Base-by-base conservation (phyloP, 129 eudicot species). In the Logfia minima region DNA sequence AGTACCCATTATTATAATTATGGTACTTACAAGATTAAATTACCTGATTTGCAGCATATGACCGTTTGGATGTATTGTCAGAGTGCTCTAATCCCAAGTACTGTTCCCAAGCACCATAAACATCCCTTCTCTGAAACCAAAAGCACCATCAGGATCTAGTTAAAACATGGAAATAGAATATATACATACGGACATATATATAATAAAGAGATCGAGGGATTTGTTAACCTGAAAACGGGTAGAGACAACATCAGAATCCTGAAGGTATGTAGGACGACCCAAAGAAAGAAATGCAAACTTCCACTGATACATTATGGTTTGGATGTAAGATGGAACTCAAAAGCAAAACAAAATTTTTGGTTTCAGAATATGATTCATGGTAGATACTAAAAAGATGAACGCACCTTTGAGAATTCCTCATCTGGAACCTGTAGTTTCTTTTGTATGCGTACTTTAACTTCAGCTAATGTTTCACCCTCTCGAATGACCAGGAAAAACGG, bases 81-180 rank as follows among this genome's bases (percentile, higher is more conserved):
- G 90, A 59, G 72, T 93, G 98, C 85, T 93, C 98, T 80, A 93
- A 69, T 53, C 98, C 98, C 75, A 93, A 90, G 79, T 93, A 90
- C 72, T 87, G 96, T 84, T 88, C 95, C 96, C 98, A 93, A 70
- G 96, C 92, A 81, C 90, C 92, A 84, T 87, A 85, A 21, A 83
- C 92, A 81, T 91, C 92, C 80, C 90, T 87, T 75, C 84, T 88
- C 98, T 93, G 83, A 45, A 56, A 79, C 70, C 72, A 83, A 83
- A 41, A 13, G 63, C 75, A 35, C 22, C 81, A 13, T 51, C 62
- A 6, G 31, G 59, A 65, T 19, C 8, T n/a, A 63, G 45, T 61
- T 37, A 70, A 69, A 13, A 48, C 73, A 71, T 71, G 48, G 53
- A 71, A 62, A 69, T 26, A 58, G 16, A 18, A 41, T 53, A 65